phyloP scores from a whole-genome alignment of 75 land plant species.

The Pinus tabuliformis region DNA sequence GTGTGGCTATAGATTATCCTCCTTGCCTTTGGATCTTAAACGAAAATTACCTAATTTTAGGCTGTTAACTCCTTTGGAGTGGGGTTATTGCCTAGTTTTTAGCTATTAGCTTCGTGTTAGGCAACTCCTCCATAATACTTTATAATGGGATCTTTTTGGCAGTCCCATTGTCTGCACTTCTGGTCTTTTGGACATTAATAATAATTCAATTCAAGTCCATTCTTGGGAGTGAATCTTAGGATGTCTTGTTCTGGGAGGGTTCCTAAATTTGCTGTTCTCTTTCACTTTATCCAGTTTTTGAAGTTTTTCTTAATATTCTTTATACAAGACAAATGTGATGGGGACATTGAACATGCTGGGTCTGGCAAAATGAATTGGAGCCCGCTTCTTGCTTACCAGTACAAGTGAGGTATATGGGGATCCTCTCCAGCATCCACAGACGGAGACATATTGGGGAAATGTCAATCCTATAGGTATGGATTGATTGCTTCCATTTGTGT shows the following conservation, averaged over 20 bases:
- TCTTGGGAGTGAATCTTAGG: background rate
- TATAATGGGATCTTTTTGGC: too few species aligned
- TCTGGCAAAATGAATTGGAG: constrained; percentile 77
- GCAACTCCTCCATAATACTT: too few species aligned
- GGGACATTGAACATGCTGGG: constrained; percentile 85
- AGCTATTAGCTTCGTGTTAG: too few species aligned
- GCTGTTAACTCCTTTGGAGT: too few species aligned
- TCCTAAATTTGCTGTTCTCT: background rate
- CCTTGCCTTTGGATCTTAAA: too few species aligned
- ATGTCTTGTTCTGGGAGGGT: background rate
- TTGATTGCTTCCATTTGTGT: background rate
- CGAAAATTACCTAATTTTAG: too few species aligned
- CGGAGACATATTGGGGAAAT: constrained; percentile 88
- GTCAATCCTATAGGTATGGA: constrained; percentile 79
- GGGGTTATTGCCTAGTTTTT: too few species aligned
- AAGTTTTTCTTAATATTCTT: background rate
- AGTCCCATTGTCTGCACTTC: too few species aligned
- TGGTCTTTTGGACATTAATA: too few species aligned
- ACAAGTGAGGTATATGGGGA: constrained; percentile 91
- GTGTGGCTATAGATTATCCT: too few species aligned
- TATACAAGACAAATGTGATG: constrained; percentile 87
- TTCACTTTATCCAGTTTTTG: background rate
- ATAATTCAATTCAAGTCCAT: background rate
- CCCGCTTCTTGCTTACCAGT: constrained; percentile 75
- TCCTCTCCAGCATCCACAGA: constrained; percentile 84